Base-by-base conservation (phyloP, 805 yeast species). In the Starmerella cellae region DNA sequence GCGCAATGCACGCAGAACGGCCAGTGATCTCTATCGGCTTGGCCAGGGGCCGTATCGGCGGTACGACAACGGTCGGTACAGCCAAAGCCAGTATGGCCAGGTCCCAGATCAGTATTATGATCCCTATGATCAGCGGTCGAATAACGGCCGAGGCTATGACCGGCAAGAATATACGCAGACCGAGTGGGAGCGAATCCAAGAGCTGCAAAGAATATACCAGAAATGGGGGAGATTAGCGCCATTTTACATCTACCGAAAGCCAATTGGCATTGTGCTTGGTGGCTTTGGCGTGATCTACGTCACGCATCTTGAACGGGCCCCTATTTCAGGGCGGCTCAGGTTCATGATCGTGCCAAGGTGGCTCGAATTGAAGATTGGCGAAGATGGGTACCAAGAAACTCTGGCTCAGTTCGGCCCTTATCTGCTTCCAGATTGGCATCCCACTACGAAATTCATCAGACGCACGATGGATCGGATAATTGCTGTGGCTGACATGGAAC, bases 221-320 rank as follows among this genome's bases (percentile, higher is more conserved):
- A 19, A 13, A 22, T 47, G 44, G 39, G 48, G 51, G 23, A 28
- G 40, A 16, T 42, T 38, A 26, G 26, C 34, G 13, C 30, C 26
- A n/a, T 39, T 47, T 24, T 37, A 37, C 18, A 20, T 13, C 14
- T 48, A 50, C 34, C 39, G 46, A 13, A 37, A 43, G 37, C 53
- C 47, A 26, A 42, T 54, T 3, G 37, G 42, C 14, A 31, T 37
- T 36, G 47, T 61, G 1, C 66, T 60, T 3, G 54, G 60, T 2
- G 56, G 60, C 2, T 53, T 60, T 5, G 69, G 63, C 6, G 51
- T 45, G 3, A 35, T 65, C 38, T 71, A 67, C 57, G 63, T 67
- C 23, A 67, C 78, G 24, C 69, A 78, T 50, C 64, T 82, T 24
- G 81, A 85, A 49, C 72, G 73, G 49, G 95, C 94, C 0, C 95